Percentiles rank a stretch among this genome's conserved stretches.
Conservation (phyloP, 306 rosid species). For the Begonia loranthoides region DNA sequence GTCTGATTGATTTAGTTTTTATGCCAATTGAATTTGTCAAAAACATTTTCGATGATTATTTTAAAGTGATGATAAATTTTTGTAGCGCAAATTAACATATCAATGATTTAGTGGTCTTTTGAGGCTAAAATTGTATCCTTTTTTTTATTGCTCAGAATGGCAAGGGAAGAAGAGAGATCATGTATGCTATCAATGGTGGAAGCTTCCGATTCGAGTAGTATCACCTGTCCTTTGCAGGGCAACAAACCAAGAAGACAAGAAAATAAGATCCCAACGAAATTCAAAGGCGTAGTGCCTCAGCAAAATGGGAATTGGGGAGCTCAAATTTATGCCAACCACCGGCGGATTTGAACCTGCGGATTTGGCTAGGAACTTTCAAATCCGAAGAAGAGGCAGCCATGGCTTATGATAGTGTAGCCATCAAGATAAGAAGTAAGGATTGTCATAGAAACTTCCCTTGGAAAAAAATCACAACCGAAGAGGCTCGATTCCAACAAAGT, state of each 20-base stretch:
- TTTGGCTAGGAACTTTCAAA: conserved; percentile 91
- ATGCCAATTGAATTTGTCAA: no score
- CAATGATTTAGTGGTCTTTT: no score
- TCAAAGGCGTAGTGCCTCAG: conserved; percentile 76
- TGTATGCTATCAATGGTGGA: conserved; percentile 14
- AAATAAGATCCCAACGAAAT: conserved; percentile 21
- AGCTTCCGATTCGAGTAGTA: conserved; percentile 17
- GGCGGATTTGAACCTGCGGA: no score
- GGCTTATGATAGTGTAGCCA: conserved; percentile 78
- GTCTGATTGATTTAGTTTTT: no score
- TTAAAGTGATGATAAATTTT: no score
- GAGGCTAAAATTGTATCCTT: no score
- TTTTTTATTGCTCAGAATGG: conserved; percentile 1
- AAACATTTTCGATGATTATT: no score
- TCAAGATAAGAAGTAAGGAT: conserved; percentile 58
- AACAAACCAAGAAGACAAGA: not conserved
- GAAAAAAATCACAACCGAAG: conserved; percentile 45
- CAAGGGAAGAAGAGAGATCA: conserved; percentile 10
- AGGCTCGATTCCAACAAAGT: conserved; percentile 52
- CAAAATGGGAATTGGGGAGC: conserved; percentile 93
- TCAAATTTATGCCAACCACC: conserved; percentile 72
- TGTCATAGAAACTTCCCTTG: conserved; percentile 61
- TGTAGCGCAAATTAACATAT: no score
- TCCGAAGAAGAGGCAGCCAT: conserved; percentile 59
- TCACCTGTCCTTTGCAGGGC: not conserved